These are phyloP conservation scores for Sphagnum magellanicum DNA, from an alignment of 228 moss, liverwort and hornwort genomes.

Conservation along the genomic window DNA sequence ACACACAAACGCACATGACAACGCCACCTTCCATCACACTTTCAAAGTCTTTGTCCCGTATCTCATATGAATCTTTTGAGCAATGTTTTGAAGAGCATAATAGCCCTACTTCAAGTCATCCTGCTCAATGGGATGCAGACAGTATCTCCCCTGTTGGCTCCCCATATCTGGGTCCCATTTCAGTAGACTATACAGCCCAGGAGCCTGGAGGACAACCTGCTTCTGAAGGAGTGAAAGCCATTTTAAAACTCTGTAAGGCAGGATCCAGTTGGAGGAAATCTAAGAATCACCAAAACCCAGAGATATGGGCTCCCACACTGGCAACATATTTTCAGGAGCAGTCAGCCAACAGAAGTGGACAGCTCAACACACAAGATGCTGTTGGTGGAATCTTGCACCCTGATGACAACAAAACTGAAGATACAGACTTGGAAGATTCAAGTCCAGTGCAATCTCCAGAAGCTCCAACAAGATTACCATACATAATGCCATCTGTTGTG, in stretches of 20 bases:
- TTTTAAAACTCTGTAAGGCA: slow-evolving; percentile 41
- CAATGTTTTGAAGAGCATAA: slow-evolving; percentile 30
- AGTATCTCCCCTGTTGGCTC: slow-evolving; percentile 19
- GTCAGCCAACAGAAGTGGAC: slow-evolving; percentile 12
- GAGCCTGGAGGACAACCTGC: slow-evolving; percentile 16
- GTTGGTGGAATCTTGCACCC: not conserved
- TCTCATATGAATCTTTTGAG: slow-evolving; percentile 57
- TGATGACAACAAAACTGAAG: not conserved
- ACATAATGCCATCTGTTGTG: slow-evolving; percentile 30
- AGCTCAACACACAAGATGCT: not conserved
- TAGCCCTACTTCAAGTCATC: slow-evolving; percentile 10
- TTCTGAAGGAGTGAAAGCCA: slow-evolving; percentile 41
- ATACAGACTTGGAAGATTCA: slow-evolving; percentile 4
- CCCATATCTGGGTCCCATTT: slow-evolving; percentile 35
- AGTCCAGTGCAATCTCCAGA: slow-evolving; percentile 8
- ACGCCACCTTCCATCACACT: slow-evolving; percentile 22
- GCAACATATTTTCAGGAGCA: slow-evolving; percentile 37
- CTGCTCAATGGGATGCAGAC: slow-evolving; percentile 11
- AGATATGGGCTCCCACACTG: slow-evolving; percentile 53
- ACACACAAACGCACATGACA: slow-evolving; percentile 12
- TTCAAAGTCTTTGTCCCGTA: slow-evolving; percentile 34
- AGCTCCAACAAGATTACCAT: slow-evolving; percentile 32
- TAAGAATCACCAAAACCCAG: slow-evolving; percentile 15
- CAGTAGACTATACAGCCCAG: slow-evolving; percentile 10
- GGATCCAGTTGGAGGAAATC: slow-evolving; percentile 30